These are phyloP conservation scores for Leptographium wingfieldii DNA, from an alignment of 2,329 filamentous ascomycete species.

Conservation along the genomic window DNA sequence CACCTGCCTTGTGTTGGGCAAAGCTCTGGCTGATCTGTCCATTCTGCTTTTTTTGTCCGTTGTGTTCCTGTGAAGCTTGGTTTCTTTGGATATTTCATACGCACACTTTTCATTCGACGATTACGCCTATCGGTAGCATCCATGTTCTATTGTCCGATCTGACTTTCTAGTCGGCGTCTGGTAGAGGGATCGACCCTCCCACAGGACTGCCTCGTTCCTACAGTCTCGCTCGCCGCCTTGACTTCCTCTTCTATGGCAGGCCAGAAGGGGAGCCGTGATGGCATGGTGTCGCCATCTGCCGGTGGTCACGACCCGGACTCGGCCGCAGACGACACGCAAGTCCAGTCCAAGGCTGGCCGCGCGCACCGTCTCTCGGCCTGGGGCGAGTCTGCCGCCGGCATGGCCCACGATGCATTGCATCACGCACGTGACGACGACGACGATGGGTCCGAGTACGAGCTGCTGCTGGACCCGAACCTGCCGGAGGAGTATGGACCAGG, in stretches of 20 bases:
- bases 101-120: no score
- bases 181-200: no score
- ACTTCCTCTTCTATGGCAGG: constrained; percentile 17
- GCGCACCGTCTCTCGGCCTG: constrained; percentile 25
- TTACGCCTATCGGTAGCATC: no score
- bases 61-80: not conserved
- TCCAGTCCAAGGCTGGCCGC: not conserved
- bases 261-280: constrained; percentile 15
- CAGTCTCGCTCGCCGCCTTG: constrained; percentile 4
- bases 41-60: not conserved
- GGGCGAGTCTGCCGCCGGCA: constrained; percentile 23
- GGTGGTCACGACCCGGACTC: constrained; percentile 1
- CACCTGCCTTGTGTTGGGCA: not conserved
- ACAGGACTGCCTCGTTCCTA: no score
- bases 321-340: not conserved
- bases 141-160: no score
- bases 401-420: constrained; percentile 13
- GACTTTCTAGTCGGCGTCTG: no score
- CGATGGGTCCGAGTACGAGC: constrained; percentile 38
- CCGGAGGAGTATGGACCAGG: constrained; percentile 29
- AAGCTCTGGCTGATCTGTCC: not conserved
- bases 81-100: no score
- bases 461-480: constrained; percentile 41
- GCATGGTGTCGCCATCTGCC: constrained; percentile 14
- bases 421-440: constrained; percentile 26